Conservation (phyloP, 495 filamentous ascomycete genomes). For the Xylaria cubensis region DNA sequence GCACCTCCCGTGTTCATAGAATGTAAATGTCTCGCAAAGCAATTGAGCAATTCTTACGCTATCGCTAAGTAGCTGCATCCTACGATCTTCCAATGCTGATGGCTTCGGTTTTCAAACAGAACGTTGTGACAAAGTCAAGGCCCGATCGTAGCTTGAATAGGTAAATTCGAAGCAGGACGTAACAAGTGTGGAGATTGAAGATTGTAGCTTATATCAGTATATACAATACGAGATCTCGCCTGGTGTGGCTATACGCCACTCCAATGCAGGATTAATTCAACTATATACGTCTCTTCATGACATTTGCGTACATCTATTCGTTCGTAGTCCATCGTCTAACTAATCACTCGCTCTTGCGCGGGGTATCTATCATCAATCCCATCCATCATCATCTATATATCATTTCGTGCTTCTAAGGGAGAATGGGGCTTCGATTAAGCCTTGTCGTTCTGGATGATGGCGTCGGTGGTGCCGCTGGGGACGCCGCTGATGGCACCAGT, state of each 20-base stretch:
- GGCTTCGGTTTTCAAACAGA: not conserved
- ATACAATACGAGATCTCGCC: conserved; percentile 15
- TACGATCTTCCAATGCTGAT: not conserved
- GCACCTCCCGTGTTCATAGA: not conserved
- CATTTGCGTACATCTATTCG: conserved; percentile 9
- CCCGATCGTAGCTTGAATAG: not conserved
- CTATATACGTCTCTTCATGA: conserved; percentile 18
- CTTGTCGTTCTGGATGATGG: conserved; percentile 57
- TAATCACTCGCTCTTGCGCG: conserved; percentile 9
- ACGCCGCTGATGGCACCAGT: conserved; percentile 44
- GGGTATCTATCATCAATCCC: conserved; percentile 21
- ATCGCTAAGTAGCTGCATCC: not conserved
- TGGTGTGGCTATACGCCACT: not conserved
- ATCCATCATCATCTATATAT: conserved; percentile 8
- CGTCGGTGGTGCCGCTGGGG: conserved; percentile 53
- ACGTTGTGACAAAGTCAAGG: not conserved
- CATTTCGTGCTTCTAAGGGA: not conserved
- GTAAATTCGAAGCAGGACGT: not conserved
- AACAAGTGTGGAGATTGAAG: not conserved
- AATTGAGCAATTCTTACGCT: not conserved
- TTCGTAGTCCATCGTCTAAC: not conserved
- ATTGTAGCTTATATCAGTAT: conserved; percentile 9
- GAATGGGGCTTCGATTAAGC: conserved; percentile 8
- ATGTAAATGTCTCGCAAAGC: not conserved
- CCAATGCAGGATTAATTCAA: conserved; percentile 3